phyloP scores from a whole-genome alignment of 1,284 basidiomycete genomes.

The Puccinia novopanici region DNA sequence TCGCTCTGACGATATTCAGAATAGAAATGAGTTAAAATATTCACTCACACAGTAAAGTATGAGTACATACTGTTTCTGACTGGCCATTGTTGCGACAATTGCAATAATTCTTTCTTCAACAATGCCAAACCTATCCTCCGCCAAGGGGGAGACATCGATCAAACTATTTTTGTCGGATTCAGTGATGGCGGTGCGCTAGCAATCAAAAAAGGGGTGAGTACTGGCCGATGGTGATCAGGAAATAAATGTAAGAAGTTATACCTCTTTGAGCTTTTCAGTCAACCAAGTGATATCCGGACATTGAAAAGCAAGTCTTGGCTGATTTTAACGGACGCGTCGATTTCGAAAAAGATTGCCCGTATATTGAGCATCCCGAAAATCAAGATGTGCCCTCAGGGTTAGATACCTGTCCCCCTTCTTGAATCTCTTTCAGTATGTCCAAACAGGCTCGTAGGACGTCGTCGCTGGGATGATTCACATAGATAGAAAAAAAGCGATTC shows the following conservation, averaged over 20 bases:
- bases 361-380: neutral
- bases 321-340: too few relatives aligned
- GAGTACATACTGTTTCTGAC: too few relatives aligned
- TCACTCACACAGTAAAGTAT: too few relatives aligned
- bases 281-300: too few relatives aligned
- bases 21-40: too few relatives aligned
- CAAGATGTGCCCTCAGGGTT: neutral
- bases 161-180: neutral
- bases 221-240: neutral
- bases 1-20: too few relatives aligned
- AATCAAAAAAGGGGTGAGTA: neutral
- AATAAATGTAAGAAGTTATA: neutral
- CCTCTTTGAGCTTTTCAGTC: too few relatives aligned
- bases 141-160: neutral
- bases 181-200: neutral
- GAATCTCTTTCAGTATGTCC: neutral
- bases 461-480: too few relatives aligned
- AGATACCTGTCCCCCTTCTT: neutral
- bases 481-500: neutral
- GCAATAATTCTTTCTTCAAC: too few relatives aligned
- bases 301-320: too few relatives aligned
- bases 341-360: constrained; percentile 37
- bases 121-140: too few relatives aligned
- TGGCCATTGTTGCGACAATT: too few relatives aligned
- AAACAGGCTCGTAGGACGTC: neutral